Base-by-base conservation (phyloP, 2,329 filamentous ascomycete species). In the Clarireedia hainanense region DNA sequence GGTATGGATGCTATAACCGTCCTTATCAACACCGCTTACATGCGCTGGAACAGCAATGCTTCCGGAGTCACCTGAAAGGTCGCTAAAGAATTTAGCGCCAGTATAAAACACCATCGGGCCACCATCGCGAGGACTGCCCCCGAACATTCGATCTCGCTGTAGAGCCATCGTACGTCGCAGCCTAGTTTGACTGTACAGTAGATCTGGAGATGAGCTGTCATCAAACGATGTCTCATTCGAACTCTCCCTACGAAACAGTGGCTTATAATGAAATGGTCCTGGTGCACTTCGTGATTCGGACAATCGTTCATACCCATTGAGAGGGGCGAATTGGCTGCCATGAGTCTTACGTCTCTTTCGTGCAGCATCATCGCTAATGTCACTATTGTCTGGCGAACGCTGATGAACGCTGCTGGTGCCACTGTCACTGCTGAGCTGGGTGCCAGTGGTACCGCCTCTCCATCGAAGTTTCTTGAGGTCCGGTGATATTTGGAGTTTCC, bases 61-160 rank as follows among this genome's bases (percentile, higher is more conserved):
- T 2, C 76, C 76, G 10, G 74, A 74, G 63, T 91, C 86, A 2
- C 85, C 85, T 15, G 85, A 88, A 3, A 94, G 72, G 68, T 95
- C 90, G 1, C 85, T 91, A 68, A 84, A 94, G 68, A 94, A 95
- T 0, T 81, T 81, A 1, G 86, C 86, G 26, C 86, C 88, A 58
- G 80, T 89, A 68, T 92, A 95, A 66, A 91, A 95, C 17, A 92
- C 90, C 61, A 95, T 86, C 1, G 87, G 84, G 7, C 89, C 89
- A 57, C 88, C 83, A 12, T 83, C 77, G 0, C 75, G 50, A 12
- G 42, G 78, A 77, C 12, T 72, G 63, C 2, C 76, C 76, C 26
- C 77, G 23, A 2, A 27, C 15, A 24, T 3, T 40, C 40, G 3
- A 23, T 37, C 36, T 50, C 49, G 6, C 47, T 48, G 14, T 15